phyloP scores from a whole-genome alignment of 2,329 filamentous ascomycete species.

The Orbilia oligospora region DNA sequence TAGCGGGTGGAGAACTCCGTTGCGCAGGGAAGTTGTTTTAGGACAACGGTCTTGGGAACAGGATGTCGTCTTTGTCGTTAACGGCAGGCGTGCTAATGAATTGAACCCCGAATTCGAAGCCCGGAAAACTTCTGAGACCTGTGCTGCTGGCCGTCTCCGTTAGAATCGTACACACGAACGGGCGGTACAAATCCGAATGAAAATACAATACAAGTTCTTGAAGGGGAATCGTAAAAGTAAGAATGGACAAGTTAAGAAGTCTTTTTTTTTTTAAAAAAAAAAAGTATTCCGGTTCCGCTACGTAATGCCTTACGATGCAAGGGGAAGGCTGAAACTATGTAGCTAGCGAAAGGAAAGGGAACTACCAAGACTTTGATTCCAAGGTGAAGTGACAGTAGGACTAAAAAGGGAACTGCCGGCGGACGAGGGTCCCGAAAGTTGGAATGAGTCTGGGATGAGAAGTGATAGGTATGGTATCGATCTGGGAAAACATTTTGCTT shows the following conservation, averaged over 20 bases:
- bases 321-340: conserved; percentile 55
- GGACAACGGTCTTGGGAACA: conserved; percentile 17
- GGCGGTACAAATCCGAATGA: neutral
- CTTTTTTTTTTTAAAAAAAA: conserved; percentile 7
- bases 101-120: neutral
- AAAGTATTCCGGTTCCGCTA: conserved; percentile 37
- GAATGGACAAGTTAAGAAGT: neutral
- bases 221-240: neutral
- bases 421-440: conserved; percentile 11
- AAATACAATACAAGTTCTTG: neutral
- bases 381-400: conserved; percentile 20
- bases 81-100: neutral
- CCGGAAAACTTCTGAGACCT: conserved; percentile 6
- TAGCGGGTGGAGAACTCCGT: conserved; percentile 24
- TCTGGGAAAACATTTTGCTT: conserved; percentile 23
- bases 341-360: conserved; percentile 33
- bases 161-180: neutral
- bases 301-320: conserved; percentile 51
- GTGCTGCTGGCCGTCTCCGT: neutral
- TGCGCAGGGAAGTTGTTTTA: conserved; percentile 19
- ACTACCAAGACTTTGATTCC: conserved; percentile 29
- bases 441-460: conserved; percentile 10
- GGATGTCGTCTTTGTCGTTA: conserved; percentile 19
- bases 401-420: conserved; percentile 44
- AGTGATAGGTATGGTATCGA: conserved; percentile 14